Percentiles rank a stretch among this genome's conserved stretches.
These are phyloP conservation scores for Kurtzmaniella quercitrusa DNA, from an alignment of 1,139 yeast species.

Conservation along the genomic window DNA sequence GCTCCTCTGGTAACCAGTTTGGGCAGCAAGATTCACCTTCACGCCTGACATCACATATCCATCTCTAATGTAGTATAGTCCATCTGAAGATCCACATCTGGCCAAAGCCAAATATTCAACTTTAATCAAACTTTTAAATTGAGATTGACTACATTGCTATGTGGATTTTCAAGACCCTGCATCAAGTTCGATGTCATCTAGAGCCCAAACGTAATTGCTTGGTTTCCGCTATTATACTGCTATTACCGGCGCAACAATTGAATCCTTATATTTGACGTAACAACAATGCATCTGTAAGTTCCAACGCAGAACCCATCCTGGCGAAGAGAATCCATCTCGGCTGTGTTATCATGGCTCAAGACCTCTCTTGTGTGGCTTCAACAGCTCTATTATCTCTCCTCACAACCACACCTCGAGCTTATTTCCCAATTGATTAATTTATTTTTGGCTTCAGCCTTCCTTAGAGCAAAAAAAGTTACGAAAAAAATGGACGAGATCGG, in stretches of 20 bases:
- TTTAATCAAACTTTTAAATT: too few species aligned
- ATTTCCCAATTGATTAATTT: too few species aligned
- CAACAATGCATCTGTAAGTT: background rate
- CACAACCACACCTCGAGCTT: background rate
- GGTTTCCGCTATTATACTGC: background rate
- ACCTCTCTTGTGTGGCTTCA: background rate
- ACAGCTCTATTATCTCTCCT: background rate
- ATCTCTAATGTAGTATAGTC: too few species aligned
- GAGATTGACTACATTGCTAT: too few species aligned
- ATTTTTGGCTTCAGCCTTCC: too few species aligned
- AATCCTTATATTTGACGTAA: background rate
- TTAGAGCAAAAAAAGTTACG: too few species aligned
- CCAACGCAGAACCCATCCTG: background rate
- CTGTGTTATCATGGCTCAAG: background rate
- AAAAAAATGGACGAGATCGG: slow-evolving; percentile 23
- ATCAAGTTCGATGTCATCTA: background rate
- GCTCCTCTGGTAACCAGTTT: background rate
- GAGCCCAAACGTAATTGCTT: background rate
- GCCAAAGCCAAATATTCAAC: too few species aligned
- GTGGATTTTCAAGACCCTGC: too few species aligned
- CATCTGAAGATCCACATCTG: too few species aligned
- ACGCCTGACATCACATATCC: too few species aligned
- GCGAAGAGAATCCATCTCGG: background rate
- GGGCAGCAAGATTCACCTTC: too few species aligned
- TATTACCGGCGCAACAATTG: background rate